Evolutionary conservation across 768 basidiomycete species (phyloP).

Genomic region (Cystobasidium ongulense): DNA sequence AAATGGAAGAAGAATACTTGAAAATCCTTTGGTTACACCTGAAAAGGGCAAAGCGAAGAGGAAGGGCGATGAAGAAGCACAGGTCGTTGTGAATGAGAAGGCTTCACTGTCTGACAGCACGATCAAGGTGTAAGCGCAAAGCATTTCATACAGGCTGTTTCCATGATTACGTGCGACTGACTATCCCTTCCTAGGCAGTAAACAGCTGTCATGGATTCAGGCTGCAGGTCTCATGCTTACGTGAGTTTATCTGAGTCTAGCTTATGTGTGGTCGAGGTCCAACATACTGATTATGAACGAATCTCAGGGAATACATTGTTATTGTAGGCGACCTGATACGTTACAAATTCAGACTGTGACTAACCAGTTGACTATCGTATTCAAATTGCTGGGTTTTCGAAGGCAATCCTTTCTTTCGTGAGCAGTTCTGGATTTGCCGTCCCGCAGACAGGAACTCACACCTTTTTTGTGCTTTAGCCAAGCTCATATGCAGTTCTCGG

Average conservation of each 20-base stretch:
- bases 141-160: no score
- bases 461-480: conserved; percentile 32
- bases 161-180: no score
- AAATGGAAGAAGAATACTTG: not conserved
- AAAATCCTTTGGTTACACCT: conserved; percentile 9
- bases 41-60: not conserved
- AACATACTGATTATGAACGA: not conserved
- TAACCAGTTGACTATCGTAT: not conserved
- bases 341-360: not conserved
- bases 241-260: not conserved
- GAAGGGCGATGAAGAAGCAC: conserved; percentile 4
- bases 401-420: conserved; percentile 17
- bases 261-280: not conserved
- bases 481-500: conserved; percentile 35
- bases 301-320: conserved; percentile 16
- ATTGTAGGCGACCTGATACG: not conserved
- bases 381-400: not conserved
- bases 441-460: conserved; percentile 31
- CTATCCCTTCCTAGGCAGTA: not conserved
- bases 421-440: not conserved
- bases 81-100: conserved; percentile 16
- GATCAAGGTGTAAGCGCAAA: conserved; percentile 9
- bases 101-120: conserved; percentile 4
- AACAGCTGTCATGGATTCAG: conserved; percentile 12
- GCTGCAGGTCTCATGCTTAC: conserved; percentile 23